Evolutionary conservation across 768 basidiomycete species (phyloP).

Genomic region (Lactarius deliciosus): DNA sequence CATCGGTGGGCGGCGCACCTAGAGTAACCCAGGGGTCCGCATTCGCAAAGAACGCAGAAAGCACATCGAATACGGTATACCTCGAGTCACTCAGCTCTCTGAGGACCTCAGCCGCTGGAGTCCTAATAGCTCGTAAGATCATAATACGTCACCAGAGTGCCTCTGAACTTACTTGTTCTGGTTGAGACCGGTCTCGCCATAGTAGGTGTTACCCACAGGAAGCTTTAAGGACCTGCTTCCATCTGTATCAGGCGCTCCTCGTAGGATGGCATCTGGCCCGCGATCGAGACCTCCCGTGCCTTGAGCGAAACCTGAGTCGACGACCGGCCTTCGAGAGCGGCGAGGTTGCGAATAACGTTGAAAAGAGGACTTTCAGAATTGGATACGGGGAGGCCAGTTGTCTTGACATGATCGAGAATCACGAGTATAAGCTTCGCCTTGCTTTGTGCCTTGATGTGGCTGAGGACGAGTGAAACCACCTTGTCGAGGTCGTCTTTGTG

Average conservation of each 20-base stretch:
- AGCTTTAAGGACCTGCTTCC: constrained; percentile 87
- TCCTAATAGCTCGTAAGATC: constrained; percentile 42
- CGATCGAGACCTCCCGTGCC: constrained; percentile 95
- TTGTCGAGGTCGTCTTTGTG: constrained; percentile 91
- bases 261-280: constrained; percentile 95
- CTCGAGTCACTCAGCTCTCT: constrained; percentile 94
- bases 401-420: constrained; percentile 88
- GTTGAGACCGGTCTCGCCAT: constrained; percentile 77
- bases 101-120: constrained; percentile 82
- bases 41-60: constrained; percentile 93
- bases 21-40: constrained; percentile 80
- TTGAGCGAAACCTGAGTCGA: constrained; percentile 91
- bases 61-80: constrained; percentile 95
- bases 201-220: constrained; percentile 85
- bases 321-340: constrained; percentile 86
- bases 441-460: constrained; percentile 92
- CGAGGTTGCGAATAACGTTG: constrained; percentile 76
- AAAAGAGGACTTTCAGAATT: constrained; percentile 72
- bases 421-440: constrained; percentile 87
- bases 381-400: constrained; percentile 70
- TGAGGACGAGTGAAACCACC: constrained; percentile 82
- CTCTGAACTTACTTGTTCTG: constrained; percentile 46
- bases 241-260: constrained; percentile 93
- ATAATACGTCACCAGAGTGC: background rate
- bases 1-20: constrained; percentile 46